A percentile compares a stretch with the other conserved stretches of the same genome.
These are phyloP conservation scores for Dactylellina parvicollis DNA, from an alignment of 2,329 filamentous ascomycete genomes.

Conservation along the genomic window DNA sequence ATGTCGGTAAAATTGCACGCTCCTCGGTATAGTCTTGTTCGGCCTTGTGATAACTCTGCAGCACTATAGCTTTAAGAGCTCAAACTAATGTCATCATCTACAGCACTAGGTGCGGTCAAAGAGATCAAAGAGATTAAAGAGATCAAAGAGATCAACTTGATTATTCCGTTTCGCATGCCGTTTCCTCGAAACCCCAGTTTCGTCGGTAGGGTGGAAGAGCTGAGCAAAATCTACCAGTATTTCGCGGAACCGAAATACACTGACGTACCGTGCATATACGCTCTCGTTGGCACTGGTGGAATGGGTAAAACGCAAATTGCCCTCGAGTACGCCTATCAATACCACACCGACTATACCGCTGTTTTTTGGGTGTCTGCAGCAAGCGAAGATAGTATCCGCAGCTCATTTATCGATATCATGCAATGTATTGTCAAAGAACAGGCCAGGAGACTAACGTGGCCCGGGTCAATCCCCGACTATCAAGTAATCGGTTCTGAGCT, in stretches of 20 bases:
- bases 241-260: not conserved
- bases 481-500: conserved; percentile 3
- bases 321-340: conserved; percentile 53
- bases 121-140: too few relatives aligned
- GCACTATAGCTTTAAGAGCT: too few relatives aligned
- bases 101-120: too few relatives aligned
- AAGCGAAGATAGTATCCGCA: conserved; percentile 21
- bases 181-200: conserved; percentile 16
- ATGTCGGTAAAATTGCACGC: too few relatives aligned
- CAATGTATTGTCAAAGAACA: conserved; percentile 16
- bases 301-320: too few relatives aligned
- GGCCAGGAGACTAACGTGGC: conserved; percentile 11
- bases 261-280: not conserved
- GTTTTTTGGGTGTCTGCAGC: conserved; percentile 57
- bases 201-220: not conserved
- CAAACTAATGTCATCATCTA: too few relatives aligned
- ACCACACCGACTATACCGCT: conserved; percentile 53
- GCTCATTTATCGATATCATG: conserved; percentile 11
- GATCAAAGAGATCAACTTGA: conserved; percentile 2
- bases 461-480: conserved; percentile 3
- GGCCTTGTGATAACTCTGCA: too few relatives aligned
- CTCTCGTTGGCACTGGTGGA: too few relatives aligned
- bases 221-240: conserved; percentile 1
- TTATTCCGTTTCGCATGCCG: conserved; percentile 11
- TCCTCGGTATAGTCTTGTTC: too few relatives aligned